These are phyloP conservation scores for Exophiala bonariae DNA, from an alignment of 2,329 filamentous ascomycete species.

Conservation along the genomic window DNA sequence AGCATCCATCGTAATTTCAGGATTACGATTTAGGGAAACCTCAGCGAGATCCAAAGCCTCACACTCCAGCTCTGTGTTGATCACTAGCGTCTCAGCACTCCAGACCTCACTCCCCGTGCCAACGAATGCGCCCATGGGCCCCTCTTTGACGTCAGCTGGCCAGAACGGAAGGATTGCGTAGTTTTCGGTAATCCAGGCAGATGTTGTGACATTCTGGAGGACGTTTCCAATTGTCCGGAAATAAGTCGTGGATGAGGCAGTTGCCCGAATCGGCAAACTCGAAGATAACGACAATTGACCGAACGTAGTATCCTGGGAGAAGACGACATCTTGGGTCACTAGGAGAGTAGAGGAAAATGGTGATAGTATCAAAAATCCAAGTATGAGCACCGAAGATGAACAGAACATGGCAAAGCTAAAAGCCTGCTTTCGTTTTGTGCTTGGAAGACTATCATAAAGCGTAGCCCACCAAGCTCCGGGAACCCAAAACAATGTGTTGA, in stretches of 20 bases:
- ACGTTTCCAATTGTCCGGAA: background rate
- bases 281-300: background rate
- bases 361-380: background rate
- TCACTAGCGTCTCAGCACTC: slow-evolving; percentile 21
- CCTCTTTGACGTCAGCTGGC: slow-evolving; percentile 15
- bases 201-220: slow-evolving; percentile 22
- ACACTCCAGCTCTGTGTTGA: slow-evolving; percentile 22
- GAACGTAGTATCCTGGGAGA: background rate
- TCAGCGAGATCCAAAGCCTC: slow-evolving; percentile 17
- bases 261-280: background rate
- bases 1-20: background rate
- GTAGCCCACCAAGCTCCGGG: background rate
- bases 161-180: slow-evolving; percentile 30
- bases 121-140: background rate
- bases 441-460: background rate
- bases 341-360: background rate
- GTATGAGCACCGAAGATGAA: background rate
- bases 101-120: slow-evolving; percentile 10
- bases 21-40: background rate
- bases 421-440: background rate
- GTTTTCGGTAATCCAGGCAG: slow-evolving; percentile 29
- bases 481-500: background rate
- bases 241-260: background rate
- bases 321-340: background rate
- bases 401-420: background rate